Evolutionary conservation across 78 protist genomes (phyloP).

Genomic region (Anaeramoeba flamelloides): DNA sequence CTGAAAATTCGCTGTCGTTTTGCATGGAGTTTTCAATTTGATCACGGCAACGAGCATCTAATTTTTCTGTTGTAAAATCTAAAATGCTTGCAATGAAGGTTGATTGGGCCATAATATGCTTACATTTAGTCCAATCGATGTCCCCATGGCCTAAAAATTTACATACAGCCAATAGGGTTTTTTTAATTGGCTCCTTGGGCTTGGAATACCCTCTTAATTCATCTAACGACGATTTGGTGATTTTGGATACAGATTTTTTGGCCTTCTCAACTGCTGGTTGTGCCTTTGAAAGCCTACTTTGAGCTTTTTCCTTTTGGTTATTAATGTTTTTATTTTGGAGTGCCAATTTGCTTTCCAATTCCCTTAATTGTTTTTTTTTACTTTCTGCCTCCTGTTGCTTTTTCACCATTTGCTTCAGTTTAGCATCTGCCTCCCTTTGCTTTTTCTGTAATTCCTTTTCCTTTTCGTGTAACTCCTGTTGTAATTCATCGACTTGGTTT

Average conservation of each 20-base stretch:
- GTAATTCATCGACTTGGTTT: slow-evolving; percentile 47
- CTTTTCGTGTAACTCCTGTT: slow-evolving; percentile 4
- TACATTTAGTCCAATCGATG: neutral
- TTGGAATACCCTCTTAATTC: slow-evolving; percentile 54
- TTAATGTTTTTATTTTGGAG: slow-evolving; percentile 16
- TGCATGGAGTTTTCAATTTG: too few relatives aligned
- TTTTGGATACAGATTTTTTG: slow-evolving; percentile 7
- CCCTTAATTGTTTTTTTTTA: slow-evolving; percentile 30
- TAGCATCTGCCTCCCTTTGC: slow-evolving; percentile 6
- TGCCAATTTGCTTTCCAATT: slow-evolving; percentile 28
- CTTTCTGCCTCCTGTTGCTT: slow-evolving; percentile 34
- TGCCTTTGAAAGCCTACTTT: neutral
- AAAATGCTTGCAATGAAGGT: too few relatives aligned
- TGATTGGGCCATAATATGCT: too few relatives aligned
- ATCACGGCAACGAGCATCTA: too few relatives aligned
- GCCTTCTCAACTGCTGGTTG: neutral
- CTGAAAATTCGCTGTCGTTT: too few relatives aligned
- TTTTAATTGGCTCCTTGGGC: slow-evolving; percentile 59
- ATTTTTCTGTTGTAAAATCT: too few relatives aligned
- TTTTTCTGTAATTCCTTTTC: slow-evolving; percentile 2
- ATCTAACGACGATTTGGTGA: slow-evolving; percentile 47
- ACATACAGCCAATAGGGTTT: slow-evolving; percentile 16
- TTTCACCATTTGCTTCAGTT: slow-evolving; percentile 48
- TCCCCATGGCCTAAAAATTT: neutral
- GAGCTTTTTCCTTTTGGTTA: neutral